Evolutionary conservation across 257 asterid species (phyloP).

Genomic region (Cynanchum wilfordii): DNA sequence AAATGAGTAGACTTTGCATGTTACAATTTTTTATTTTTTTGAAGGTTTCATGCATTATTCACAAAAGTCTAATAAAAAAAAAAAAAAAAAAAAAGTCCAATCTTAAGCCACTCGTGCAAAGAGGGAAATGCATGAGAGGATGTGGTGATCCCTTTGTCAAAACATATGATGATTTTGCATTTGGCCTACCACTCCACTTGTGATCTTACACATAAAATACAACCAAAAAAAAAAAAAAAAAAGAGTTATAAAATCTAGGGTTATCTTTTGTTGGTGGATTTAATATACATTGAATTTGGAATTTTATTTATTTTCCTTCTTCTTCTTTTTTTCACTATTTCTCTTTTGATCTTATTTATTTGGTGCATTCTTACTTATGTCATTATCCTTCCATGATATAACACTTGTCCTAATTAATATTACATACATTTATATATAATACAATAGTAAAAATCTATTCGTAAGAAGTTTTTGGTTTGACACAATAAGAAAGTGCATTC

Average conservation of each 20-base stretch:
- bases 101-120: conserved; percentile 24
- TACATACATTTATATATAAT: too few species aligned
- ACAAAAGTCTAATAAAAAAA: too few species aligned
- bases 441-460: too few species aligned
- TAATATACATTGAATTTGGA: not conserved
- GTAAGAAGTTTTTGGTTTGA: too few species aligned
- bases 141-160: too few species aligned
- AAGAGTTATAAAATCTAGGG: not conserved
- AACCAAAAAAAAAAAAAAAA: too few species aligned
- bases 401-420: too few species aligned
- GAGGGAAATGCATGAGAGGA: too few species aligned
- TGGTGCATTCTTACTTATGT: not conserved
- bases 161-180: too few species aligned
- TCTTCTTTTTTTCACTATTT: not conserved
- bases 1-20: too few species aligned
- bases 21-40: too few species aligned
- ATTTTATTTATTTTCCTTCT: not conserved
- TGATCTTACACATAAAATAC: not conserved
- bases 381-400: not conserved
- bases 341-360: not conserved
- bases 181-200: conserved; percentile 15
- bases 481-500: too few species aligned
- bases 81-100: conserved; percentile 1
- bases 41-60: not conserved
- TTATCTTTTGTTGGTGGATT: not conserved